Conservation (phyloP, 495 filamentous ascomycete genomes). For the Cercophora scortea region DNA sequence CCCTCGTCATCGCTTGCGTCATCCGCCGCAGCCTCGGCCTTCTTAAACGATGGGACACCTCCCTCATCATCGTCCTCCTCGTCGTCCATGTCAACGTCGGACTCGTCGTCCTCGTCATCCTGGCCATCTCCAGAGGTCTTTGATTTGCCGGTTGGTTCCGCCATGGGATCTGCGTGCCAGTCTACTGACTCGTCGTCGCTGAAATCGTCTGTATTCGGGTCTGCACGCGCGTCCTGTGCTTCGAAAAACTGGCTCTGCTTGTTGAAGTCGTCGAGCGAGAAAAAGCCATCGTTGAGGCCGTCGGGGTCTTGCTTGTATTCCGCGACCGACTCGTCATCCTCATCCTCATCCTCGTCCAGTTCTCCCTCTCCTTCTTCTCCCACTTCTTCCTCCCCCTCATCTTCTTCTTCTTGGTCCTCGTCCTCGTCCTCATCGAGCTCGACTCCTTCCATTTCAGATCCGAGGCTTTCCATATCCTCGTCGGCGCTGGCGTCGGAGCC, state of each 20-base stretch:
- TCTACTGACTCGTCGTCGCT: conserved; percentile 79
- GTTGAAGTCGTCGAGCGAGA: conserved; percentile 97
- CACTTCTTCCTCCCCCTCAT: conserved; percentile 16
- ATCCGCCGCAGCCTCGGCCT: conserved; percentile 7
- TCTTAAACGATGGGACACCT: not conserved
- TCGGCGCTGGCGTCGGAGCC: conserved; percentile 33
- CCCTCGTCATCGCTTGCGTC: conserved; percentile 50
- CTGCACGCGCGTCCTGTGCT: conserved; percentile 62
- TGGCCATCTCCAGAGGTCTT: conserved; percentile 1
- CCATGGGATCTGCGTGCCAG: conserved; percentile 70
- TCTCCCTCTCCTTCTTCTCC: conserved; percentile 21
- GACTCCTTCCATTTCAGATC: conserved; percentile 4
- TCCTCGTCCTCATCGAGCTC: conserved; percentile 18
- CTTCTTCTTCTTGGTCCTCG: conserved; percentile 16
- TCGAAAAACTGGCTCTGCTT: conserved; percentile 81
- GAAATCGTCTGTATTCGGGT: conserved; percentile 51
- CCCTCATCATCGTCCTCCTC: conserved; percentile 9
- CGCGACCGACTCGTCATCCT: conserved; percentile 29
- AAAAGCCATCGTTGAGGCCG: conserved; percentile 89
- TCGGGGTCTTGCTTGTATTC: conserved; percentile 42
- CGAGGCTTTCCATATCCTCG: conserved; percentile 31
- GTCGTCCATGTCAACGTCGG: conserved; percentile 19
- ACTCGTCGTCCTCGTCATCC: conserved; percentile 41
- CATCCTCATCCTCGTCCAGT: conserved; percentile 19
- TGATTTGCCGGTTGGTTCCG: conserved; percentile 8